Percentiles rank a stretch among this genome's conserved stretches.
Conservation (phyloP, 2,329 filamentous ascomycete species). For the Emmonsia crescens region DNA sequence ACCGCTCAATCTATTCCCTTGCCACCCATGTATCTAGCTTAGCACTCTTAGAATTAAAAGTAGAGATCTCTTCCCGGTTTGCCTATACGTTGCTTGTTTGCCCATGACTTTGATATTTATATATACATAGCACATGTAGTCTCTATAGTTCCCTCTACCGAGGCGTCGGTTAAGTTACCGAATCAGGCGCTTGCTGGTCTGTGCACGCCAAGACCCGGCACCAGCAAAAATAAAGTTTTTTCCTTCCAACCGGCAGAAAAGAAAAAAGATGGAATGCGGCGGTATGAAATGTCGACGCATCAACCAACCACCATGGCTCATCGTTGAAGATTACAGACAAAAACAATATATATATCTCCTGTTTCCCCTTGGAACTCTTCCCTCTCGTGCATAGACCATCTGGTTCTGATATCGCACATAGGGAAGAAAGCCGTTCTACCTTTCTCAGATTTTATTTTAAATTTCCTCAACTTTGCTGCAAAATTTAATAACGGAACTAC, state of each 20-base stretch:
- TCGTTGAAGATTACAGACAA: not conserved
- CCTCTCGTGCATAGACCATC: not conserved
- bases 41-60: slow-evolving; percentile 7
- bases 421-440: not conserved
- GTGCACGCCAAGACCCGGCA: not conserved
- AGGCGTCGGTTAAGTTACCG: not conserved
- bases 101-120: no score
- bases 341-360: not conserved
- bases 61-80: slow-evolving; percentile 6
- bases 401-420: not conserved
- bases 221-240: not conserved
- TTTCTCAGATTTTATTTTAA: not conserved
- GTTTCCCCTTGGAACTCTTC: not conserved
- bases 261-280: not conserved
- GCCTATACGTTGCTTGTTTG: not conserved
- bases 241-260: not conserved
- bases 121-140: no score
- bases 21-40: slow-evolving; percentile 10
- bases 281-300: not conserved
- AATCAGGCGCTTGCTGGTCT: not conserved
- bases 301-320: not conserved
- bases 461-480: not conserved
- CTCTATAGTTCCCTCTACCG: no score
- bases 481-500: not conserved
- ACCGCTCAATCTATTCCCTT: slow-evolving; percentile 4